Base-by-base conservation (phyloP, 352 stramenopile species). In the Pythium utonaiense region DNA sequence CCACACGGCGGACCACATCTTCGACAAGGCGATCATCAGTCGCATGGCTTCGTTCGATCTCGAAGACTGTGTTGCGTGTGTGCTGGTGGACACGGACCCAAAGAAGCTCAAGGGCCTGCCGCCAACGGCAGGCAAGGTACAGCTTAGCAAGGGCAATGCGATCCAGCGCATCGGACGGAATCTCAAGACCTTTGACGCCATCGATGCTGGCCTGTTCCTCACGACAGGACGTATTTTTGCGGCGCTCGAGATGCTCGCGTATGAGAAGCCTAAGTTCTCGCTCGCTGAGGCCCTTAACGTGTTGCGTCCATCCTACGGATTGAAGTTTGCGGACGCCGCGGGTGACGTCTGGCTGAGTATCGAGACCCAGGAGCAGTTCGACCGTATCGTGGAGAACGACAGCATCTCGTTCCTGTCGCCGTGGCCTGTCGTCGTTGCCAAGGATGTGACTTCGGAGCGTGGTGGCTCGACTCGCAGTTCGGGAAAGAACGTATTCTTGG, bases 1-100 rank as follows among this genome's bases (percentile, higher is more conserved):
- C 61, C 85, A 95, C 69, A 92, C 85, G 51, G 79, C 85, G 3
- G 83, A 95, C 57, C 85, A 92, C 64, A 81, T 95, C 59, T 92
- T 95, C 50, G 83, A 95, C 68, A 78, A 86, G 57, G 71, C 74
- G 2, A 86, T 94, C 30, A 78, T 94, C 28, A 62, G 53, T 30
- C 77, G 78, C 9, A 69, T 94, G 64, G 82, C 82, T 17, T 77
- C 78, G 36, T 94, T 90, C 41, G 73, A 94, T 24, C 62, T 91
- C 1, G 69, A 88, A 53, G 78, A 86, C 13, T 88, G 71, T 40
- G 79, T 91, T 5, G 79, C 82, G 25, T 92, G 85, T 42, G 77
- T 94, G 47, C 73, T 94, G 14, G 73, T 91, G 19, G 85, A 94
- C 61, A 70, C 83, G 17, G 73, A 90, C 49, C 79, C 66, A 59